Percentiles rank a stretch among this genome's conserved stretches.
phyloP scores from a whole-genome alignment of 78 protist species.

The Abeoforma whisleri region DNA sequence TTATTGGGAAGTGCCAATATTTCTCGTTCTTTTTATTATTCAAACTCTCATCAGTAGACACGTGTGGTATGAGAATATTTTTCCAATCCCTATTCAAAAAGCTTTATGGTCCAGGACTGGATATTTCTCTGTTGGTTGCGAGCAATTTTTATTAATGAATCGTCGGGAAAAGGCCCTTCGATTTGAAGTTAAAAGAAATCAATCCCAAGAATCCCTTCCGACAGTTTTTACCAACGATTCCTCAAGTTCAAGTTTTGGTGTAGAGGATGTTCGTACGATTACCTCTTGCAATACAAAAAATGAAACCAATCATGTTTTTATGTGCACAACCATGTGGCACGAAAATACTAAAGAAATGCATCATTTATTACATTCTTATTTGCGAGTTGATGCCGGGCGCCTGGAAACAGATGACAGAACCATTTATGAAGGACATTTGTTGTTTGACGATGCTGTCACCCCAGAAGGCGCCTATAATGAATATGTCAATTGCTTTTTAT shows the following conservation, averaged over 20 bases:
- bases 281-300: too few relatives aligned
- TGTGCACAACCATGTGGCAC: slow-evolving; percentile 35
- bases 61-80: neutral
- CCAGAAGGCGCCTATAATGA: neutral
- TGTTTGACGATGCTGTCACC: neutral
- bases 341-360: slow-evolving; percentile 27
- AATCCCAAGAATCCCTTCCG: too few relatives aligned
- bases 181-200: too few relatives aligned
- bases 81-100: neutral
- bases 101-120: neutral
- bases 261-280: too few relatives aligned
- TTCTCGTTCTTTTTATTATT: neutral
- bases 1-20: neutral
- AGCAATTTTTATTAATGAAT: neutral
- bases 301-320: too few relatives aligned
- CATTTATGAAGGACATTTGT: neutral
- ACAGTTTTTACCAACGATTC: too few relatives aligned
- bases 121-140: neutral
- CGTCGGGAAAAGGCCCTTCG: slow-evolving; percentile 3
- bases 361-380: neutral
- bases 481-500: too few relatives aligned
- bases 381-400: slow-evolving; percentile 18
- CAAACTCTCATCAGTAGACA: neutral
- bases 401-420: neutral
- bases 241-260: too few relatives aligned